Conservation (phyloP, 148 eudicot genomes). For the Vaccinium macrocarpon region DNA sequence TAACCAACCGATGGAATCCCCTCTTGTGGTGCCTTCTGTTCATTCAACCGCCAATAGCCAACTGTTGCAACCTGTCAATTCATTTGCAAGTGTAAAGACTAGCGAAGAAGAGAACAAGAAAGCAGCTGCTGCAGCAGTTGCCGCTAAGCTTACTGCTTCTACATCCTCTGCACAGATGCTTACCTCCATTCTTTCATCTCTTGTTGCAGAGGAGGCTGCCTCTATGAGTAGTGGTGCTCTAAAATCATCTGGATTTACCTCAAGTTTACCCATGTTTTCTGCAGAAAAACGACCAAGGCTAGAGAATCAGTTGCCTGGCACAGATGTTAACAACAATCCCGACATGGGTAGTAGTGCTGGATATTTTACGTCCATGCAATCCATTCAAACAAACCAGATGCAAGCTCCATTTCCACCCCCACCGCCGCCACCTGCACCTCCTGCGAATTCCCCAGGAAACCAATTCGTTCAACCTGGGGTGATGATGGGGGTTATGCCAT, state of each 20-base stretch:
- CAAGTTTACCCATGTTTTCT: slow-evolving; percentile 34
- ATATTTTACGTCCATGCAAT: slow-evolving; percentile 36
- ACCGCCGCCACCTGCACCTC: slow-evolving; percentile 37
- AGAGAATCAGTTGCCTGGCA: slow-evolving; percentile 34
- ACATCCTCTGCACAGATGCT: slow-evolving; percentile 94
- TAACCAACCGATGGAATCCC: slow-evolving; percentile 26
- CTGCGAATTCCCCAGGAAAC: slow-evolving; percentile 38
- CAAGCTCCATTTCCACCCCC: slow-evolving; percentile 48
- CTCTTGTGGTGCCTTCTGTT: slow-evolving; percentile 19
- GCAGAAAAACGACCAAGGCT: slow-evolving; percentile 64
- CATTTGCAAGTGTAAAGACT: slow-evolving; percentile 40
- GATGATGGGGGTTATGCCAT: slow-evolving; percentile 61
- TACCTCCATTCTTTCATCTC: slow-evolving; percentile 77
- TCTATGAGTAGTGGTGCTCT: slow-evolving; percentile 39
- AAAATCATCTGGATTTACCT: slow-evolving; percentile 33
- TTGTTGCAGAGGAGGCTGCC: slow-evolving; percentile 92
- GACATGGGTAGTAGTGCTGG: slow-evolving; percentile 37
- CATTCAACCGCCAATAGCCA: slow-evolving; percentile 28
- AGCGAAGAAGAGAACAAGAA: slow-evolving; percentile 74
- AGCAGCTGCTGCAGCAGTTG: slow-evolving; percentile 91
- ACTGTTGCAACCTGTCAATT: slow-evolving; percentile 30
- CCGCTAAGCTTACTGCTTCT: slow-evolving; percentile 90
- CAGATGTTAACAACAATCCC: slow-evolving; percentile 34
- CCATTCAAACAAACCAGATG: slow-evolving; percentile 29
- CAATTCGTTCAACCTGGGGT: slow-evolving; percentile 62